Evolutionary conservation across 768 basidiomycete genomes (phyloP).

Genomic region (Phlebiopsis gigantea): DNA sequence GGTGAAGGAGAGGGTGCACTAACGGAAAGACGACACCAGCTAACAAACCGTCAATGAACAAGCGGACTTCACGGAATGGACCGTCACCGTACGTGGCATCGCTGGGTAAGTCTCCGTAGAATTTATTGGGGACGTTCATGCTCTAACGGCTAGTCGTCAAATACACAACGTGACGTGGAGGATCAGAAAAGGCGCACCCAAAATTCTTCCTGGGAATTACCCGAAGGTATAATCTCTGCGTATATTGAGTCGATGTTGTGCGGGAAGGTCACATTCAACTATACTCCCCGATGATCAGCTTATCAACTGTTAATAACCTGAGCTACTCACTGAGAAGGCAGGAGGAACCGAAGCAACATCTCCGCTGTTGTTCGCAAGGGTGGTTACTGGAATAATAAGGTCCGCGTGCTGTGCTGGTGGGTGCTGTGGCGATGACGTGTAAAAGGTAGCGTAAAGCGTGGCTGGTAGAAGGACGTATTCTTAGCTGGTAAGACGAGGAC

Average conservation of each 20-base stretch:
- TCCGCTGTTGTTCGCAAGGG: constrained; percentile 53
- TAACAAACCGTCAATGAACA: constrained; percentile 46
- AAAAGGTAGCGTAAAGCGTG: constrained; percentile 65
- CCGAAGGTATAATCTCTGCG: constrained; percentile 68
- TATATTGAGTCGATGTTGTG: constrained; percentile 59
- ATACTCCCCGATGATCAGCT: background rate
- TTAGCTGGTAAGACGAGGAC: background rate
- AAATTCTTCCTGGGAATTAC: constrained; percentile 64
- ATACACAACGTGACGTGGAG: background rate
- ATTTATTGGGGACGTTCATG: constrained; percentile 55
- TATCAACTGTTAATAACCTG: background rate
- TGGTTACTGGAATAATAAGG: constrained; percentile 64
- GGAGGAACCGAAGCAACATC: constrained; percentile 71
- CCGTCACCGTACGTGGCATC: constrained; percentile 44
- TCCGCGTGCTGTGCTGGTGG: constrained; percentile 58
- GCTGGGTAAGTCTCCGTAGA: constrained; percentile 45
- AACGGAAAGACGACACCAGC: constrained; percentile 56
- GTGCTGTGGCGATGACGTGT: constrained; percentile 46
- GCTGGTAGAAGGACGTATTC: constrained; percentile 32
- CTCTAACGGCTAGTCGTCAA: constrained; percentile 42
- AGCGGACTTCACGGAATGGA: constrained; percentile 53
- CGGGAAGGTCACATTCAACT: constrained; percentile 71
- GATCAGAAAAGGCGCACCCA: constrained; percentile 43
- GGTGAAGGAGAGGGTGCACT: constrained; percentile 1
- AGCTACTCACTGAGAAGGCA: constrained; percentile 51